Base-by-base conservation (phyloP, 805 yeast genomes). In the Saccharomycopsis sp. region DNA sequence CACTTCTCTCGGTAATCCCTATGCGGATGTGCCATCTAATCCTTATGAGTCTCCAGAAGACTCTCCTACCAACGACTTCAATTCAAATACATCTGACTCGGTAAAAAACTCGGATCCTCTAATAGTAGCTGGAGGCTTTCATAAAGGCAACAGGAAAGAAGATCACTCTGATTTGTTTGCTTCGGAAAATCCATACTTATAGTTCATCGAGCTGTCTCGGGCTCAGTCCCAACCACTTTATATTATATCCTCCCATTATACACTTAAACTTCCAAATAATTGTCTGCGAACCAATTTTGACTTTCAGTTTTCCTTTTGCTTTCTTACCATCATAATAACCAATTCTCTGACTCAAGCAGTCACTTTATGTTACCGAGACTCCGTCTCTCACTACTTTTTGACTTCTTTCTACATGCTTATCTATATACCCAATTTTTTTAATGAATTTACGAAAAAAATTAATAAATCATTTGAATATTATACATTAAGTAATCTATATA, bases 1-100 rank as follows among this genome's bases (percentile, higher is more conserved):
- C 21, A 44, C 48, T 18, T 44, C 48, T 5, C 21, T 44, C 18
- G 48, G 48, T 44, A 44, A 44, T 12, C 62, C 62, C 12, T 59
- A 59, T 41, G 55, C 48, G 9, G 47, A 50, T n/a, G 46, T 23
- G 24, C 7, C 21, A 16, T 44, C 48, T 5, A 44, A 44, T 18
- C 48, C 48, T 44, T 44, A 44, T 44, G 48, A 12, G 7, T 44
- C 48, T 12, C 48, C 48, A 16, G 16, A 7, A 16, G 21, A 44
- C 18, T 5, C 48, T 44, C 48, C 48, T 16, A n/a, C 48, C 18
- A 44, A n/a, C 21, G 16, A 44, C 18, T 44, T 5, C 48, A 16
- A n/a, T 7, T 16, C 12, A 12, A 12, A 12, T 12, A 12, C 12
- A 12, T 12, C 48, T 7, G 8, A n/a, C 18, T 44, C 48, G 48